These are phyloP conservation scores for Dictyostelium discoideum DNA, from an alignment of 78 protist genomes.

Conservation along the genomic window dicty_2.7 NC_007088.5:6447001-6447500, in stretches of 20 bases:
- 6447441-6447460: conserved; percentile 16
- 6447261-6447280: neutral
- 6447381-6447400: neutral
- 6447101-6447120: neutral
- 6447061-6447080: neutral
- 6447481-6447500: neutral
- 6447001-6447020: conserved; percentile 53
- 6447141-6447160: neutral
- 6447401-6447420: conserved; percentile 33
- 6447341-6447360: neutral
- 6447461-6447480: conserved; percentile 74
- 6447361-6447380: conserved; percentile 38
- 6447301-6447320: neutral
- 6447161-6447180: neutral
- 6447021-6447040: conserved; percentile 14
- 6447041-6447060: conserved; percentile 7
- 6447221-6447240: neutral
- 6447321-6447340: neutral
- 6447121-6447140: neutral
- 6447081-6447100: neutral
- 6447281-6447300: neutral
- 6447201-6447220: neutral
- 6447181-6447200: conserved; percentile 5
- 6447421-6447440: conserved; percentile 5
- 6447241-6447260: neutral